Conservation (phyloP, 225 moss, liverwort and hornwort genomes). For the Rhytidiadelphus loreus region DNA sequence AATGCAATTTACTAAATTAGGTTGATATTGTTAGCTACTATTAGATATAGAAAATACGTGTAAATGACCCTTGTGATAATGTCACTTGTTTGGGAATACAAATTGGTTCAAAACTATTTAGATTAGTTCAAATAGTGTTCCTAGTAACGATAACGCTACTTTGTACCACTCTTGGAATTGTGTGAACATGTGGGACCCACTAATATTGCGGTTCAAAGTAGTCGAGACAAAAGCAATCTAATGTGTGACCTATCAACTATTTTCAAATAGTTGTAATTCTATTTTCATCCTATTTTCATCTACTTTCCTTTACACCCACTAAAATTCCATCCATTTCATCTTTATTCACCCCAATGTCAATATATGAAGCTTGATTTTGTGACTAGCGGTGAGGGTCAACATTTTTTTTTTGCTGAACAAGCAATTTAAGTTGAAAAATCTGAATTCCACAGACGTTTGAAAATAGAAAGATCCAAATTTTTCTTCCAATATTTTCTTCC, state of each 20-base stretch:
- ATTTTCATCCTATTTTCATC: not conserved
- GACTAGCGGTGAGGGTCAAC: not conserved
- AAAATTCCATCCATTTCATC: not conserved
- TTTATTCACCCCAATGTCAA: not conserved
- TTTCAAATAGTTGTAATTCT: not conserved
- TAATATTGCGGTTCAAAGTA: too few species aligned
- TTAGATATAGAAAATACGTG: too few species aligned
- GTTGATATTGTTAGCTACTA: rapidly evolving
- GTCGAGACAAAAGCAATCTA: not conserved
- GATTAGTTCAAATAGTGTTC: rapidly evolving
- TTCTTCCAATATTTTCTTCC: too few species aligned
- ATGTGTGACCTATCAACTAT: too few species aligned
- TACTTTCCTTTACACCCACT: rapidly evolving
- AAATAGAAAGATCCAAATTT: not conserved
- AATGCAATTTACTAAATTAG: not conserved
- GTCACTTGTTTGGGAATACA: rapidly evolving
- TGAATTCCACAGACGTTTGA: rapidly evolving
- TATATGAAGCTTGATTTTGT: rapidly evolving
- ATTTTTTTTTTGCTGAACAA: not conserved
- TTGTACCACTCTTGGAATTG: not conserved
- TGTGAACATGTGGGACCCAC: rapidly evolving
- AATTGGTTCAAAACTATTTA: rapidly evolving
- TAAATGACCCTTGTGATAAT: not conserved
- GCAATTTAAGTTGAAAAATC: not conserved
- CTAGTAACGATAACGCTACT: rapidly evolving